phyloP scores from a whole-genome alignment of 768 basidiomycete genomes.

The Rhodotorula babjevae region DNA sequence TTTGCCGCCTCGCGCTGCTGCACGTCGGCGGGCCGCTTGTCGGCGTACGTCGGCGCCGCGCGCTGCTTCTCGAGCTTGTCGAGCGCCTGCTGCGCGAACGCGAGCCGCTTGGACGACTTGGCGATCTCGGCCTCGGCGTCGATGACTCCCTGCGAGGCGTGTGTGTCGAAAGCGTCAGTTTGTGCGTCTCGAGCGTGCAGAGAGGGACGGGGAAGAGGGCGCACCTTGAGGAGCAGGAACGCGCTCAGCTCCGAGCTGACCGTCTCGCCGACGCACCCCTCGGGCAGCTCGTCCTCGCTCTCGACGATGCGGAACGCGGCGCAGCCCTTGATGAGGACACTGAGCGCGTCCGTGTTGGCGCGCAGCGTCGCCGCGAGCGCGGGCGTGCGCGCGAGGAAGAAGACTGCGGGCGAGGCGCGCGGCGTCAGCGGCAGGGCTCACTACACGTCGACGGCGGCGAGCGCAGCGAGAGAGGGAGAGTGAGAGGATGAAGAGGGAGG shows the following conservation, averaged over 20 bases:
- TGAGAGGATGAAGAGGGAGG: background rate
- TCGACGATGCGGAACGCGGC: slow-evolving; percentile 67
- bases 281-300: slow-evolving; percentile 64
- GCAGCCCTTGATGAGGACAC: slow-evolving; percentile 80
- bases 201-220: slow-evolving; percentile 38
- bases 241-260: slow-evolving; percentile 70
- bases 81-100: slow-evolving; percentile 62
- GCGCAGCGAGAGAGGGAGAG: background rate
- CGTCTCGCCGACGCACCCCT: slow-evolving; percentile 78
- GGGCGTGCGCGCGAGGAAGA: slow-evolving; percentile 64
- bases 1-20: slow-evolving; percentile 58
- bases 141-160: slow-evolving; percentile 66
- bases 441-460: too few species aligned
- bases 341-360: slow-evolving; percentile 49
- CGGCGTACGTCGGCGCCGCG: slow-evolving; percentile 68
- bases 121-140: slow-evolving; percentile 80
- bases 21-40: slow-evolving; percentile 73
- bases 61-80: slow-evolving; percentile 61
- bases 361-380: slow-evolving; percentile 64
- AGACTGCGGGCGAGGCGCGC: slow-evolving; percentile 59
- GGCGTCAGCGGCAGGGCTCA: too few species aligned
- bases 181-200: background rate
- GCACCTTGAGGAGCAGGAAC: slow-evolving; percentile 77
- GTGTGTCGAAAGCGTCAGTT: too few species aligned
- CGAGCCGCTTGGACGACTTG: slow-evolving; percentile 85